phyloP scores from a whole-genome alignment of 768 basidiomycete species.

The Lepiota brunneoincarnata region DNA sequence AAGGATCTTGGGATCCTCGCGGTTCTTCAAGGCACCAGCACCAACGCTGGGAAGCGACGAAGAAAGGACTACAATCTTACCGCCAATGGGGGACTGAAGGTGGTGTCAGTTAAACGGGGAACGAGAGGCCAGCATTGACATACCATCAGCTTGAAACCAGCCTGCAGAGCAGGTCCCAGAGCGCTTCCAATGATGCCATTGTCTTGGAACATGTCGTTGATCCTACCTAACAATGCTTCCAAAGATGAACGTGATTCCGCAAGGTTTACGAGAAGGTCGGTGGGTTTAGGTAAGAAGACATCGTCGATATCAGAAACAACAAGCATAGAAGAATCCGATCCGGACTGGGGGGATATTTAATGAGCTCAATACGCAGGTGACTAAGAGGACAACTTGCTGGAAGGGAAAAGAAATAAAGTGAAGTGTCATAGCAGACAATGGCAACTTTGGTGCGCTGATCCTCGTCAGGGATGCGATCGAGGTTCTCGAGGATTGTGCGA shows the following conservation, averaged over 20 bases:
- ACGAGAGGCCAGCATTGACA: constrained; percentile 11
- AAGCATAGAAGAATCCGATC: constrained; percentile 87
- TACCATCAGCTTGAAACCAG: constrained; percentile 94
- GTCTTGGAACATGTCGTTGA: constrained; percentile 99
- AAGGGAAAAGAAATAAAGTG: constrained; percentile 96
- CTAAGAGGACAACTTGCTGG: constrained; percentile 47
- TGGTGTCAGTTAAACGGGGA: neutral
- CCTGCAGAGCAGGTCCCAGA: constrained; percentile 91
- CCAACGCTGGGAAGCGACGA: constrained; percentile 86
- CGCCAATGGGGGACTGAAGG: constrained; percentile 81
- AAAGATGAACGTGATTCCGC: constrained; percentile 78
- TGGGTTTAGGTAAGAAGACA: constrained; percentile 96
- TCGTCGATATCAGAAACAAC: constrained; percentile 97
- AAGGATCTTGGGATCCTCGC: constrained; percentile 94
- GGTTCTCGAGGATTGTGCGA: constrained; percentile 90
- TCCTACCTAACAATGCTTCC: constrained; percentile 75
- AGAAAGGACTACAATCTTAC: constrained; percentile 88
- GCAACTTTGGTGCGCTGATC: constrained; percentile 91
- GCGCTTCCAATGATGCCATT: constrained; percentile 91
- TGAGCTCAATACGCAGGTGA: neutral
- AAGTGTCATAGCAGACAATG: constrained; percentile 88
- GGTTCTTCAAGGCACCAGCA: constrained; percentile 88
- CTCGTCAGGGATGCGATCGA: constrained; percentile 94
- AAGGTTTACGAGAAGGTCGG: constrained; percentile 93
- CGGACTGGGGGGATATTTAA: constrained; percentile 41